Evolutionary conservation across 306 rosid species (phyloP), one percentile per base, ranked within the genome.

Genomic region (Crataegus laevigata): DNA sequence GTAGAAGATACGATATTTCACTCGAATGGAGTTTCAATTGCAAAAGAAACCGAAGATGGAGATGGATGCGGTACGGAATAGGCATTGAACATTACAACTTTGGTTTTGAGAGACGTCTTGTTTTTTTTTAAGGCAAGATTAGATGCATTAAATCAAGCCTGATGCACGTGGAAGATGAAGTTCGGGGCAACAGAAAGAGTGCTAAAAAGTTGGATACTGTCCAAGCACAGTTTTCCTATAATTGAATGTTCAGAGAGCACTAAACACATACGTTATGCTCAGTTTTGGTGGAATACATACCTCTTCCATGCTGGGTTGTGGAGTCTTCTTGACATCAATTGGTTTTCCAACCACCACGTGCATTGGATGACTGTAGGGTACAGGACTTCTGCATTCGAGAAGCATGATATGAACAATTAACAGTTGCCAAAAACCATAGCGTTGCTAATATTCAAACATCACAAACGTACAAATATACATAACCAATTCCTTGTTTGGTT

Each of bases 301-400:
- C 89, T 87, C 85, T 60, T 85, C 96, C 64, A 58, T 57, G 25
- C 93, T 80, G 72, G 98, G 98, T 38, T 90, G 86, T 74, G 93
- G 91, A 85, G 81, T 94, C 84, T 82, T 88, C 69, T 79, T 76
- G 40, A 91, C 30, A 79, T 86, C 89, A 55, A 91, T 94, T 72
- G 98, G 97, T 75, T 78, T 88, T 36, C 98, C 98, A 58, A 94
- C 97, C 24, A 86, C 96, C 81, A 91, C 90, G 74, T 88, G 88
- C 96, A 94, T 88, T 52, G 90, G 91, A 65, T 51, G 82, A 70
- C 87, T 87, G 69, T 63, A 84, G 13, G 98, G 98, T 45, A 94
- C 21, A 55, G 98, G 98, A 60, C 96, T 77, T 71, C 98, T 94
- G 85, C 80, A 85, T 74, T 65, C 63, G 58, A 32, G 59, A 55